Evolutionary conservation across 176 grass and related monocot species (phyloP).

Genomic region (Phoenix dactylifera): DNA sequence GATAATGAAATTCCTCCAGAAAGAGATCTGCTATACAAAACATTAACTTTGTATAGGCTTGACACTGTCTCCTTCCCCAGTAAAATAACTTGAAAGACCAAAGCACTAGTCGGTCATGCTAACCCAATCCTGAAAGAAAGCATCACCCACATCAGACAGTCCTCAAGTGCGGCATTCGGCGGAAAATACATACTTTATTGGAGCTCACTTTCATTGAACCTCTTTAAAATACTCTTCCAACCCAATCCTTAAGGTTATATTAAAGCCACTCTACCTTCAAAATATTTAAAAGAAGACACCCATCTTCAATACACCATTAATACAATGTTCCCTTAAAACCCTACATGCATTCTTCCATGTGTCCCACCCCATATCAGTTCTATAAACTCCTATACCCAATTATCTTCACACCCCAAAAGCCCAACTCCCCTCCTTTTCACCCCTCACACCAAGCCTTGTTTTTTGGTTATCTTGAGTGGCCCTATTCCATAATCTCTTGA

Average conservation of each 20-base stretch:
- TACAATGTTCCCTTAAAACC: conserved; percentile 66
- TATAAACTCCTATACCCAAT: too few species aligned
- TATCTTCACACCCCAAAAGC: too few species aligned
- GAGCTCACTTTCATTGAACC: conserved; percentile 20
- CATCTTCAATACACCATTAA: conserved; percentile 43
- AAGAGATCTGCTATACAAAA: too few species aligned
- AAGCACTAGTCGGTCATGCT: not conserved
- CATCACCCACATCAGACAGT: conserved; percentile 9
- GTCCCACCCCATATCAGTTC: not conserved
- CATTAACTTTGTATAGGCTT: too few species aligned
- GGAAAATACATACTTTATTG: conserved; percentile 72
- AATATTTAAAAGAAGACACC: conserved; percentile 8
- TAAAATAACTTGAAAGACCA: too few species aligned
- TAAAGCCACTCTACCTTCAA: not conserved
- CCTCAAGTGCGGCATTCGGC: conserved; percentile 70
- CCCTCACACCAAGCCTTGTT: not conserved
- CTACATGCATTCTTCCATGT: conserved; percentile 57
- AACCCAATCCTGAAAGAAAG: conserved; percentile 14
- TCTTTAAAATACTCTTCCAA: conserved; percentile 26
- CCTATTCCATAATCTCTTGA: too few species aligned
- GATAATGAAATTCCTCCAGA: too few species aligned
- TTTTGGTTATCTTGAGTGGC: too few species aligned
- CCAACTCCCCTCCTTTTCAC: not conserved
- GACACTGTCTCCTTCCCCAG: too few species aligned
- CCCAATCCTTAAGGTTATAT: not conserved